phyloP scores from a whole-genome alignment of 768 basidiomycete species.

The Mycena polygramma region DNA sequence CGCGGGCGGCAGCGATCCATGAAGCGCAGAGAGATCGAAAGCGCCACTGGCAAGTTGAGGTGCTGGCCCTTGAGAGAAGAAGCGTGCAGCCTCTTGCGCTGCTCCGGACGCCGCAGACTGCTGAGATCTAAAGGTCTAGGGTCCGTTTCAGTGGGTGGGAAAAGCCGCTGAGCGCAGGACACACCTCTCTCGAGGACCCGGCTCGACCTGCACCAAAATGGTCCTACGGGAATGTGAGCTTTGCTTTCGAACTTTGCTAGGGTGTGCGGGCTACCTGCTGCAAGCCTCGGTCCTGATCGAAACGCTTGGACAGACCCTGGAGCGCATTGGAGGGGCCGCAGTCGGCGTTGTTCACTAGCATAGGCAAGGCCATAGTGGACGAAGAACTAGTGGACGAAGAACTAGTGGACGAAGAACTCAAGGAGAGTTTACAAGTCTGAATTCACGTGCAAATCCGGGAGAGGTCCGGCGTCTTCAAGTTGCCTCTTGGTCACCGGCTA shows the following conservation, averaged over 20 bases:
- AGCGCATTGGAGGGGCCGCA: slow-evolving; percentile 91
- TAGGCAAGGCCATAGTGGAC: slow-evolving; percentile 78
- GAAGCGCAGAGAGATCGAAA: slow-evolving; percentile 74
- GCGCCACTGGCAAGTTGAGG: slow-evolving; percentile 52
- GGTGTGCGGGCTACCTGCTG: slow-evolving; percentile 72
- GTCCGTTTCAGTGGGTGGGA: slow-evolving; percentile 18
- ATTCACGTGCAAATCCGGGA: too few species aligned
- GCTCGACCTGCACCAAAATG: slow-evolving; percentile 72
- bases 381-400: too few species aligned
- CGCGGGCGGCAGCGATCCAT: slow-evolving; percentile 57
- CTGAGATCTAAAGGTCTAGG: slow-evolving; percentile 73
- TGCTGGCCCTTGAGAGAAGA: slow-evolving; percentile 64
- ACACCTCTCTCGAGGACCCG: slow-evolving; percentile 74
- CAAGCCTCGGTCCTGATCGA: slow-evolving; percentile 82
- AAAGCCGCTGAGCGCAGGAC: slow-evolving; percentile 33
- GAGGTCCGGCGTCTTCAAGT: too few species aligned
- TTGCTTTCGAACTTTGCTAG: too few species aligned
- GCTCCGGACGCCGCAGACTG: slow-evolving; percentile 54
- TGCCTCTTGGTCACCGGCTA: too few species aligned
- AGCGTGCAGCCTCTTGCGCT: slow-evolving; percentile 77
- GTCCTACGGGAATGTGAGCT: slow-evolving; percentile 61
- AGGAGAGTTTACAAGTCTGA: background rate
- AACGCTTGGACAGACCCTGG: slow-evolving; percentile 82
- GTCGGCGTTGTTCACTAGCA: slow-evolving; percentile 82
- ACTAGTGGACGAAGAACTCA: slow-evolving; percentile 44